A percentile compares a stretch with the other conserved stretches of the same genome.
Conservation (phyloP, 495 filamentous ascomycete genomes). For the Barbatosphaeria neglecta region DNA sequence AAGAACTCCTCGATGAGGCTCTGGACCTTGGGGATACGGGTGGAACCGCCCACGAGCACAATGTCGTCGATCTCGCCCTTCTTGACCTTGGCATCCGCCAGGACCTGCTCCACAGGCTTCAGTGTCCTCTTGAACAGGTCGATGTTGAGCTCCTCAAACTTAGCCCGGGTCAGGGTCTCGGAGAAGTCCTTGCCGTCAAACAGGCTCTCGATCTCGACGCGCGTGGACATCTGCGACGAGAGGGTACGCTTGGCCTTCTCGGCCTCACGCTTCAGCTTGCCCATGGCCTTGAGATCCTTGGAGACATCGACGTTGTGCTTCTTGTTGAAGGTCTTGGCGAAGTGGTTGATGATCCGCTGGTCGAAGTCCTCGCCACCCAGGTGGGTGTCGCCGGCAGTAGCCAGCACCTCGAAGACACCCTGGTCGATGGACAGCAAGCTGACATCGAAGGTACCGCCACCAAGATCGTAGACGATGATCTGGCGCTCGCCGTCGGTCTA, state of each 20-base stretch:
- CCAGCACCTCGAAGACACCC: constrained; percentile 94
- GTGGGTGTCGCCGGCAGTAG: constrained; percentile 98
- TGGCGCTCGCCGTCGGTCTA: constrained; percentile 68
- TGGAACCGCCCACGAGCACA: constrained; percentile 83
- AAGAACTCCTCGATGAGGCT: constrained; percentile 94
- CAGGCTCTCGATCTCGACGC: constrained; percentile 97
- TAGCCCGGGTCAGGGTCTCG: constrained; percentile 94
- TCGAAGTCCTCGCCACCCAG: constrained; percentile 99
- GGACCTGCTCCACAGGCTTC: constrained; percentile 95
- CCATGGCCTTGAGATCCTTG: constrained; percentile 97
- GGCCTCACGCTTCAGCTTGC: constrained; percentile 98
- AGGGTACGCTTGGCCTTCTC: constrained; percentile 99
- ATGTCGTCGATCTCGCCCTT: constrained; percentile 81
- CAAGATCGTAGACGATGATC: constrained; percentile 95
- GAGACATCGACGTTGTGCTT: constrained; percentile 85
- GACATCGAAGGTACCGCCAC: constrained; percentile 99
- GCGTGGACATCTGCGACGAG: constrained; percentile 95
- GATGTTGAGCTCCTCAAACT: constrained; percentile 98
- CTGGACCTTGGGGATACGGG: constrained; percentile 96
- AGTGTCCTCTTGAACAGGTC: constrained; percentile 98
- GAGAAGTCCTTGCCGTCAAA: constrained; percentile 96
- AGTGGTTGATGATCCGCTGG: constrained; percentile 93
- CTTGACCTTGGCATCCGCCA: constrained; percentile 85
- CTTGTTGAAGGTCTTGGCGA: constrained; percentile 99
- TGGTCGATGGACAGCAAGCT: constrained; percentile 94